Base-by-base conservation (phyloP, 768 basidiomycete species). In the Termitomyces sp. region DNA sequence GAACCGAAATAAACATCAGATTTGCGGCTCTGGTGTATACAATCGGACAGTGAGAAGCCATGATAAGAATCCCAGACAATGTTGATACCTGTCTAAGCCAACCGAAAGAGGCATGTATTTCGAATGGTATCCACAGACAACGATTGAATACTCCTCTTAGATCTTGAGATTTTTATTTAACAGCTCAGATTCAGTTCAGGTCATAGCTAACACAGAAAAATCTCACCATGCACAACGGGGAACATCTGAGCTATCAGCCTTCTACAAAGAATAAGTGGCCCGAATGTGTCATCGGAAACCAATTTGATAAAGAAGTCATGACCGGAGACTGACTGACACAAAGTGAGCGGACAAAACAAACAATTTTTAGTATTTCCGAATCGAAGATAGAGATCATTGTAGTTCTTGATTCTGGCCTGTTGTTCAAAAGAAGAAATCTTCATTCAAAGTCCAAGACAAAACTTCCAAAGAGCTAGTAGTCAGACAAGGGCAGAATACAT, bases 1-100 rank as follows among this genome's bases (percentile, higher is more conserved):
- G 34, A 60, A 59, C 32, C 8, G 40, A 51, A 20, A 47, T 38
- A 51, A 48, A 50, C 20, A 52, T 29, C 47, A 29, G 47, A 48
- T 48, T 48, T 48, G 3, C 32, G 10, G 37, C 29, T 14, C 29
- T 25, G 17, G 29, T 56, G 64, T 63, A 61, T 63, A 67, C 5
- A 43, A 45, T 12, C 34, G 31, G 38, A 48, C 42, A 36, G 17
- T 63, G 57, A 61, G 59, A 58, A 59, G 52, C 59, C 64, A 65
- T 65, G 55, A 62, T 54, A 46, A 42, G 47, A 62, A 40, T 43
- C 7, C 50, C 11, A 8, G 32, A 29, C 40, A 20, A 55, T 15
- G 40, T 43, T 55, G 40, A 20, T 55, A 55, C 37, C 25, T 55
- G 10, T 14, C 52, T 34, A 47, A 59, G 37, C 17, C 29, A 40